Evolutionary conservation across 2,329 filamentous ascomycete species (phyloP), one percentile per base, ranked within the genome.

Genomic region (Colletotrichum agaves): DNA sequence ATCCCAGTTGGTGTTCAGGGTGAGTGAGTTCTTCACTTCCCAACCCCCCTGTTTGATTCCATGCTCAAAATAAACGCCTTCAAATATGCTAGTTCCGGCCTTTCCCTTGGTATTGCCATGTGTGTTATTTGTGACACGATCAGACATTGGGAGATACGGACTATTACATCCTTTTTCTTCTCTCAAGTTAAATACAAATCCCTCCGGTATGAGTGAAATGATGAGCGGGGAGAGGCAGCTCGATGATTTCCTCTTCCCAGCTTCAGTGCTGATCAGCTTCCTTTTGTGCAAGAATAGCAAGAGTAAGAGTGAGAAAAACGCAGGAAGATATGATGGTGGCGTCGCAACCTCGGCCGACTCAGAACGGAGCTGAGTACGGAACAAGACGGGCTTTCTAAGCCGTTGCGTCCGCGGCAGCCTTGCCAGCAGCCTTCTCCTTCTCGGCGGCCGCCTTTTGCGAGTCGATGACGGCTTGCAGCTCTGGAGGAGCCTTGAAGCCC

Each of bases 401-500:
- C 61, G 55, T 63, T 7, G 74, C 72, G 5, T 69, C 67, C 8
- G 70, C 71, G 6, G 73, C 72, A 15, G 71, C 73, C 17, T 74
- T 70, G n/a, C 67, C 69, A 33, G 70, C 69, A 33, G 70, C 72
- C 68, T 50, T 69, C 59, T n/a, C 75, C 47, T 73, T 75, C 66
- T 77, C 83, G 50, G 84, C 80, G n/a, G 81, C 79, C 31, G 79
- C 80, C 74, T 84, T 83, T 74, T 85, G 85, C 19, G 86, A 88
- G 74, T 88, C 86, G 5, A 88, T 75, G 39, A 88, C 85, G 50
- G 83, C 84, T 76, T 87, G 84, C 62, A 88, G 80, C 79, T 86
- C 86, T 3, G 87, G 84, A 15, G 88, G 87, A 1, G 84, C 86
- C 75, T 91, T 89, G 82, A 94, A 97, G 13, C 92, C 93, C 63